Base-by-base conservation (phyloP, 352 stramenopile genomes). In the Blastocystis sp. region DNA sequence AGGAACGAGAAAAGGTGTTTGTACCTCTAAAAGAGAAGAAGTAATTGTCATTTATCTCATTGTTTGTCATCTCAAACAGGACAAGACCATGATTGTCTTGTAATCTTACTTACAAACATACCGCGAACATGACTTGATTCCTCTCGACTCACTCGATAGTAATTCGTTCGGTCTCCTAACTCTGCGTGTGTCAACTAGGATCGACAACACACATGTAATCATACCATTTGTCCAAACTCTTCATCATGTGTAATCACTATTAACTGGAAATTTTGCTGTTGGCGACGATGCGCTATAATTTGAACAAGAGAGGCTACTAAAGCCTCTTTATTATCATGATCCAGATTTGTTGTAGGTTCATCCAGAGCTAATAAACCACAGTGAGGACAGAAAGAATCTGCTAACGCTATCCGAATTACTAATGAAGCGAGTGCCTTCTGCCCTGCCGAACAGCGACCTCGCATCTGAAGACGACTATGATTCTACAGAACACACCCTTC, bases 201-300 rank as follows among this genome's bases (percentile, higher is more conserved):
- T 11, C 66, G 43, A 26, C 13, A 11, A 1, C 43, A 59, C 66
- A 18, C 50, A 26, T 4, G 1, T 13, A 78, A 70, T 37, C 13
- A 24, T 87, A 87, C 75, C 66, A 89, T 5, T 13, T 69, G 78
- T n/a, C 78, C 88, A 64, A 92, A 92, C 30, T 92, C 95, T 91
- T 99, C 96, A 91, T 99, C 98, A 92, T 99, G 98, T 1, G 98
- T 99, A 92, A 99, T 99, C 65, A 98, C 95, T 41, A 99, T 94
- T 56, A 99, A 93, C 92, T 99, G 98, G 91, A 99, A 99, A 91
- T 99, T 99, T 76, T 95, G 93, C 92, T 99, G 97, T 34, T 94
- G 92, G 2, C 94, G 92, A 50, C 98, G 93, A 13, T 94, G 94
- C 55, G 95, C 96, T 81, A 99, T 94, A 85, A 99, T 98, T 82